These are phyloP conservation scores for Blepharisma japonicum DNA, from an alignment of 73 alveolate species.

Conservation along the genomic window DNA sequence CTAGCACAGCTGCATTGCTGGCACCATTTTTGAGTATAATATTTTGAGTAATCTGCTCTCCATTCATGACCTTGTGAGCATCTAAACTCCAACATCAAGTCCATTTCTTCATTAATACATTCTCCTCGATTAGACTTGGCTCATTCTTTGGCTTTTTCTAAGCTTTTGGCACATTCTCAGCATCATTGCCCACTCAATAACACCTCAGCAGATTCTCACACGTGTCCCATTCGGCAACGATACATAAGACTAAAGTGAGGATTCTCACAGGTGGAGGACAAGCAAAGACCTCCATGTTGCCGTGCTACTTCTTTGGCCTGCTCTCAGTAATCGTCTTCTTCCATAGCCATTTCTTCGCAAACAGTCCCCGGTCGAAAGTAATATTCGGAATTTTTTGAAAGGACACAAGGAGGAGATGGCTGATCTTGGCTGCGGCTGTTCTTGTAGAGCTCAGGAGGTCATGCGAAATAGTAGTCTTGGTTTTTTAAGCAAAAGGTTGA, in stretches of 20 bases:
- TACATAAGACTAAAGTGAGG: not conserved
- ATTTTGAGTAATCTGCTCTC: not conserved
- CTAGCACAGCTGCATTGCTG: slow-evolving; percentile 1
- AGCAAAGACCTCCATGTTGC: slow-evolving; percentile 12
- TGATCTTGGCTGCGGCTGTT: not conserved
- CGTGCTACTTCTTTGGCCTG: not conserved
- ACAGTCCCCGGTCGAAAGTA: not conserved
- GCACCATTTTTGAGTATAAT: not conserved
- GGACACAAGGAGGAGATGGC: not conserved
- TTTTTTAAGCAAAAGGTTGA: not conserved
- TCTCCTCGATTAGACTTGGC: no score
- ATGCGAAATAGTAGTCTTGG: slow-evolving; percentile 8
- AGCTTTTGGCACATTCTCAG: not conserved
- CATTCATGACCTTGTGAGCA: not conserved
- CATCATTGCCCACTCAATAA: not conserved
- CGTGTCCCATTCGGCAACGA: not conserved
- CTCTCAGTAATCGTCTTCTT: not conserved
- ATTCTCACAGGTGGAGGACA: not conserved
- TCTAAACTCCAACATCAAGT: not conserved
- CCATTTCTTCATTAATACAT: not conserved
- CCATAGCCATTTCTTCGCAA: slow-evolving; percentile 1
- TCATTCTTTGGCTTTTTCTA: no score
- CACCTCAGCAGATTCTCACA: not conserved
- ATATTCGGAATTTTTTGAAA: not conserved
- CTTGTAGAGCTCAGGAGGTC: not conserved